These are phyloP conservation scores for Truncatella angustata DNA, from an alignment of 2,329 filamentous ascomycete species.

Conservation along the genomic window DNA sequence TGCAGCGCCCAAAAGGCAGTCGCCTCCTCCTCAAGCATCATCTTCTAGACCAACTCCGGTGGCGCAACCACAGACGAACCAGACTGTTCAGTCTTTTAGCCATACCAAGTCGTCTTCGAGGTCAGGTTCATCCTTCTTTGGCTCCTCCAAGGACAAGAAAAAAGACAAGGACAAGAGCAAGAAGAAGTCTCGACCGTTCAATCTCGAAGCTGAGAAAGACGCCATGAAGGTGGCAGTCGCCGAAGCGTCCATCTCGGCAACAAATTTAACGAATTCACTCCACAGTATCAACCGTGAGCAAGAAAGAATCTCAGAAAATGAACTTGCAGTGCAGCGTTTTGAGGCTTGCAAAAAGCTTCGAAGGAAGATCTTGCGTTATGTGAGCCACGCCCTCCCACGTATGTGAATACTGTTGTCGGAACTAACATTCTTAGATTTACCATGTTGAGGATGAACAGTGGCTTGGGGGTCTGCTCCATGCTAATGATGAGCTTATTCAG, in stretches of 20 bases:
- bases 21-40: constrained; percentile 22
- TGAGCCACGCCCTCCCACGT: constrained; percentile 32
- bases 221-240: constrained; percentile 87
- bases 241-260: constrained; percentile 85
- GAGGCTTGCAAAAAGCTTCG: constrained; percentile 84
- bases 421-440: constrained; percentile 62
- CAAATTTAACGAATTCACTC: constrained; percentile 81
- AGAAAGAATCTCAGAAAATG: constrained; percentile 84
- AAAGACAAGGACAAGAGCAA: constrained; percentile 52
- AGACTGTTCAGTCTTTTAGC: constrained; percentile 37
- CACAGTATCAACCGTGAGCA: constrained; percentile 88
- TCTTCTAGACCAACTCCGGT: constrained; percentile 29
- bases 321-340: constrained; percentile 71
- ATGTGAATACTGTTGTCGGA: background rate
- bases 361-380: constrained; percentile 81
- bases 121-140: constrained; percentile 37
- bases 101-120: constrained; percentile 32
- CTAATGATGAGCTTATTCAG: constrained; percentile 93
- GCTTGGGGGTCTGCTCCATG: constrained; percentile 85
- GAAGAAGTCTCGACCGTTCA: constrained; percentile 67
- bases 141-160: constrained; percentile 48
- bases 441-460: constrained; percentile 88
- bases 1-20: constrained; percentile 26
- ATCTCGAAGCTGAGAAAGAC: constrained; percentile 82
- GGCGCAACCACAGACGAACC: constrained; percentile 23